Evolutionary conservation across 129 eudicot species (phyloP).

Genomic region (Erigeron canadensis): DNA sequence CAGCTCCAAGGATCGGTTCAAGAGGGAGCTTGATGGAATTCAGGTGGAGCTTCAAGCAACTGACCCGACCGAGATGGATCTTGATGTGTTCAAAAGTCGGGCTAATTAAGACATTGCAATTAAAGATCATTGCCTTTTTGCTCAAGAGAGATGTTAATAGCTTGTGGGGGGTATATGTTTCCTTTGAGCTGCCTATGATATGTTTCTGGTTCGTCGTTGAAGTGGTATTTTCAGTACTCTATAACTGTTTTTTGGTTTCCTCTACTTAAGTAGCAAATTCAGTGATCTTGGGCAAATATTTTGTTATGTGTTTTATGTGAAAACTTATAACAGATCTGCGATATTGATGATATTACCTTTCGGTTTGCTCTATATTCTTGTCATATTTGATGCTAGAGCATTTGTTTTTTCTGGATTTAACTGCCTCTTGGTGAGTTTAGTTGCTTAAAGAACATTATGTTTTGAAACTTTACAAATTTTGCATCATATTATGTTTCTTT

Average conservation of each 20-base stretch:
- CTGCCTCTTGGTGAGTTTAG: background rate
- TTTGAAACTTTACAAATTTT: no score
- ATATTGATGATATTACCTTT: background rate
- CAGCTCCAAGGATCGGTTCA: no score
- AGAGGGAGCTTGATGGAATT: no score
- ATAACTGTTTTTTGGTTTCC: background rate
- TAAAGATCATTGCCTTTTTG: no score
- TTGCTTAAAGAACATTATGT: no score
- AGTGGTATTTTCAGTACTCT: background rate
- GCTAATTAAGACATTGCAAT: background rate
- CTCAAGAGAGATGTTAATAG: background rate
- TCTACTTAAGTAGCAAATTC: background rate
- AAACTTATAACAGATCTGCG: background rate
- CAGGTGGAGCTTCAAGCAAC: no score
- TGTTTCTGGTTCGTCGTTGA: background rate
- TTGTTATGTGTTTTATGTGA: background rate
- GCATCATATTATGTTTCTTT: no score
- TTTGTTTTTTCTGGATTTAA: background rate
- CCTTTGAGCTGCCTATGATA: background rate
- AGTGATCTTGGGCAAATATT: background rate
- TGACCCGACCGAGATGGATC: background rate
- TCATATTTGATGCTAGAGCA: background rate
- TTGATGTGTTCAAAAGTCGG: background rate
- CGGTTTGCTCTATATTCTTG: background rate
- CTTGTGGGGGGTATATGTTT: background rate